Percentiles rank a stretch among this genome's conserved stretches.
Conservation (phyloP, 306 rosid species). For the Clitoria ternatea region DNA sequence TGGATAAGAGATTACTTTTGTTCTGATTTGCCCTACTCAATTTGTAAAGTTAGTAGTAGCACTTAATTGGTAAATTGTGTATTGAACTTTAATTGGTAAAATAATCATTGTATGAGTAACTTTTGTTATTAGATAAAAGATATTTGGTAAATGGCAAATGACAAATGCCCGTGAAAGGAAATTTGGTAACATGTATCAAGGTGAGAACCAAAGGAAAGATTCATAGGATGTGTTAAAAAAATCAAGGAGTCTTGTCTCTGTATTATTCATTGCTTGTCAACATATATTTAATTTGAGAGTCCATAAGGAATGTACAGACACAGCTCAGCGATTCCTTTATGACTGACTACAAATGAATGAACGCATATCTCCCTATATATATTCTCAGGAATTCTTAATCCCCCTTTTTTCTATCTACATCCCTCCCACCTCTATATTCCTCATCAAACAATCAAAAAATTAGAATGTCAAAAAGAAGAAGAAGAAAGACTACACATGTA, state of each 20-base stretch:
- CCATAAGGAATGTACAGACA: conserved; percentile 35
- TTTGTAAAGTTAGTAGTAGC: no score
- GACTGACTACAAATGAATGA: conserved; percentile 67
- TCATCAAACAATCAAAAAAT: background rate
- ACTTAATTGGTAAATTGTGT: no score
- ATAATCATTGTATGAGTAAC: no score
- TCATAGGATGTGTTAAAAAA: background rate
- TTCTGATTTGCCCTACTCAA: no score
- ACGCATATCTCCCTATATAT: conserved; percentile 26
- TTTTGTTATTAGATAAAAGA: no score
- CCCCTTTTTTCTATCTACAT: conserved; percentile 47
- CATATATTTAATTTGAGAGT: conserved; percentile 37
- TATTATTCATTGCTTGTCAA: conserved; percentile 46
- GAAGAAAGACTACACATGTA: conserved; percentile 9
- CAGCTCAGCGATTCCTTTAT: conserved; percentile 40
- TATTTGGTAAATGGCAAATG: no score
- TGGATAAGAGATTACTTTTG: no score
- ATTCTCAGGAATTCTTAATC: conserved; percentile 10
- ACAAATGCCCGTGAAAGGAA: no score
- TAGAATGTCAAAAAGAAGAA: background rate
- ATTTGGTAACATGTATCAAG: background rate
- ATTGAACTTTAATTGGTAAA: no score
- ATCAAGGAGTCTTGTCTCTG: background rate
- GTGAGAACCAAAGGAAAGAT: background rate
- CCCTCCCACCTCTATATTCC: conserved; percentile 26